Conservation (phyloP, 768 basidiomycete species). For the Leucocoprinus birnbaumii region DNA sequence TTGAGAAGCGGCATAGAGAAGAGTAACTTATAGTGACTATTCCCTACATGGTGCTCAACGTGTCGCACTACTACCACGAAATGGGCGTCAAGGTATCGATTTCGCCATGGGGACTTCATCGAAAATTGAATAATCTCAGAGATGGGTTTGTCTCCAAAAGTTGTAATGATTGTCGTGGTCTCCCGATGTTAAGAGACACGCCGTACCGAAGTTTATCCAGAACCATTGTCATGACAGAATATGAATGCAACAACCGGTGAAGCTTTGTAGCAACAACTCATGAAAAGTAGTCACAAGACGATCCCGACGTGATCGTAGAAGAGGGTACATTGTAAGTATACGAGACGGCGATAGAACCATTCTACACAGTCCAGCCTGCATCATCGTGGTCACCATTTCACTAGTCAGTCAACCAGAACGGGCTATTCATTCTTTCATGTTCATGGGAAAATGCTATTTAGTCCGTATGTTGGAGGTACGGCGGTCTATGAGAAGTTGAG, state of each 20-base stretch:
- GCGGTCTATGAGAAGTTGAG: constrained; percentile 2
- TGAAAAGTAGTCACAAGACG: no score
- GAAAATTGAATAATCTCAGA: not conserved
- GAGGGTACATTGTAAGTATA: no score
- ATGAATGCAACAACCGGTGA: not conserved
- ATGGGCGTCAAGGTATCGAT: constrained; percentile 2
- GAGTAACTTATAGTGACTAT: not conserved
- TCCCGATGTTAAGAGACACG: not conserved
- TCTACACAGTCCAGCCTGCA: no score
- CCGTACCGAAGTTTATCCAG: not conserved
- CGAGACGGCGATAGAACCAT: no score
- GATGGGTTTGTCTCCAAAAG: no score
- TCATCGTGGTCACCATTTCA: no score
- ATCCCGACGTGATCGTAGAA: no score
- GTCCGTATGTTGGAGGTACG: not conserved
- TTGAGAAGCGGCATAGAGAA: no score
- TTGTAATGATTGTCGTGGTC: no score
- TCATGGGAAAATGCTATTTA: not conserved
- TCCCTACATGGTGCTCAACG: not conserved
- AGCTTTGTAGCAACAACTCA: no score
- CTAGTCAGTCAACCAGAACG: no score
- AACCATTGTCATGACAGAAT: not conserved
- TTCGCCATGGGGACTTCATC: constrained; percentile 10
- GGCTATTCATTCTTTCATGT: not conserved
- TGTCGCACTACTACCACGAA: not conserved